Conservation (phyloP, 129 eudicot species). For the Glebionis coronaria region DNA sequence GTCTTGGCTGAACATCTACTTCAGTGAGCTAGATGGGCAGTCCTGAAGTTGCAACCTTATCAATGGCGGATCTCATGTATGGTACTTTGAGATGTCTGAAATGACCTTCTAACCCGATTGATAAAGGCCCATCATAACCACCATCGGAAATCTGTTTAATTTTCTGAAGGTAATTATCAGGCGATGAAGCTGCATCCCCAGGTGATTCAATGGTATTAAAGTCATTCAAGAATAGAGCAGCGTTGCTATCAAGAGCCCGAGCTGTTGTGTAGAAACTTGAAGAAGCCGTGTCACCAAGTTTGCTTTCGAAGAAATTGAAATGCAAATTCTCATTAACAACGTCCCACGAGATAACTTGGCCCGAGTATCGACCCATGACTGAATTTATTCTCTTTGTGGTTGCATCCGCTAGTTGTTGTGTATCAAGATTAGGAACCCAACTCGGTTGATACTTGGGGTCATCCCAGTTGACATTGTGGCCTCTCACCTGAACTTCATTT, state of each 20-base stretch:
- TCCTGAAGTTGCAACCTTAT: constrained; percentile 41
- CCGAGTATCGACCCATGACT: constrained; percentile 38
- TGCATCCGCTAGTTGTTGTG: constrained; percentile 28
- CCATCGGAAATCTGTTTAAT: constrained; percentile 21
- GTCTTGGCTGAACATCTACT: constrained; percentile 38
- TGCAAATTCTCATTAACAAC: constrained; percentile 80
- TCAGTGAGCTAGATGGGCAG: constrained; percentile 83
- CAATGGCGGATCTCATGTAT: constrained; percentile 60
- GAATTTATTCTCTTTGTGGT: constrained; percentile 37
- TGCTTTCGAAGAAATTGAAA: constrained; percentile 46
- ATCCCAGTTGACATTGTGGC: constrained; percentile 79
- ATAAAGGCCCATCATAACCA: constrained; percentile 44
- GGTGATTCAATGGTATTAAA: constrained; percentile 57
- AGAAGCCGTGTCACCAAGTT: constrained; percentile 40
- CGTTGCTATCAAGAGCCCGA: constrained; percentile 20
- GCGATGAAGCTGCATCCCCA: constrained; percentile 31
- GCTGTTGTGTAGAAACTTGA: constrained; percentile 25
- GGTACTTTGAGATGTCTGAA: constrained; percentile 42
- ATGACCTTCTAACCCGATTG: constrained; percentile 67
- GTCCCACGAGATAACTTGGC: constrained; percentile 63
- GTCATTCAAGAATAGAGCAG: constrained; percentile 63
- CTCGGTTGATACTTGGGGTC: constrained; percentile 41
- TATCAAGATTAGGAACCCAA: constrained; percentile 43
- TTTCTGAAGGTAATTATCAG: constrained; percentile 45
- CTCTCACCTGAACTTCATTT: constrained; percentile 46